A percentile compares a stretch with the other conserved stretches of the same genome.
phyloP scores from a whole-genome alignment of 2,329 filamentous ascomycete genomes.

The Diaporthe sp. region DNA sequence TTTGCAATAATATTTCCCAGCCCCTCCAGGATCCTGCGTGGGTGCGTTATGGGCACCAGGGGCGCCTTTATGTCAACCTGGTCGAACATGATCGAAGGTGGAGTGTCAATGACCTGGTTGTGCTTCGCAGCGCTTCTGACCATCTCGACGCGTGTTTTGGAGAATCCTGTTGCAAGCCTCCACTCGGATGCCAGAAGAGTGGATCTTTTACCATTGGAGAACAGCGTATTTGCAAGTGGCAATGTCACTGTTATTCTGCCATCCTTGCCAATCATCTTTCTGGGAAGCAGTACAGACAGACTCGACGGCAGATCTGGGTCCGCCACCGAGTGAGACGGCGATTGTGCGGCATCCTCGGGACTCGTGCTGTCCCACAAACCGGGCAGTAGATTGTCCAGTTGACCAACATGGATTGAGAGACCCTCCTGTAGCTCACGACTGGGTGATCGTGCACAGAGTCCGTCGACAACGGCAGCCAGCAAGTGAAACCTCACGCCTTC shows the following conservation, averaged over 20 bases:
- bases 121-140: conserved; percentile 25
- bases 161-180: neutral
- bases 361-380: conserved; percentile 56
- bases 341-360: neutral
- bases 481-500: conserved; percentile 55
- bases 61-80: conserved; percentile 49
- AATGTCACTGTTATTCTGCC: conserved; percentile 61
- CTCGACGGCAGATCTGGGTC: conserved; percentile 56
- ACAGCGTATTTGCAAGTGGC: conserved; percentile 83
- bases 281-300: conserved; percentile 56
- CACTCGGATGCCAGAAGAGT: conserved; percentile 42
- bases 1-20: conserved; percentile 85
- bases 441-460: conserved; percentile 57
- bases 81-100: neutral
- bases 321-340: conserved; percentile 36
- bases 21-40: conserved; percentile 73
- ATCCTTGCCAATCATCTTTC: conserved; percentile 46
- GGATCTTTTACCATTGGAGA: conserved; percentile 67
- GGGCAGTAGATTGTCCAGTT: conserved; percentile 58
- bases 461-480: conserved; percentile 70
- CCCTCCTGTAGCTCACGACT: conserved; percentile 55
- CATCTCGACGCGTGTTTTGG: neutral
- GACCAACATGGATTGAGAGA: conserved; percentile 66
- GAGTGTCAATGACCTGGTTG: conserved; percentile 24
- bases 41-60: conserved; percentile 73